Evolutionary conservation across 2,329 filamentous ascomycete species (phyloP).

Genomic region (Pseudogymnoascus sp.): DNA sequence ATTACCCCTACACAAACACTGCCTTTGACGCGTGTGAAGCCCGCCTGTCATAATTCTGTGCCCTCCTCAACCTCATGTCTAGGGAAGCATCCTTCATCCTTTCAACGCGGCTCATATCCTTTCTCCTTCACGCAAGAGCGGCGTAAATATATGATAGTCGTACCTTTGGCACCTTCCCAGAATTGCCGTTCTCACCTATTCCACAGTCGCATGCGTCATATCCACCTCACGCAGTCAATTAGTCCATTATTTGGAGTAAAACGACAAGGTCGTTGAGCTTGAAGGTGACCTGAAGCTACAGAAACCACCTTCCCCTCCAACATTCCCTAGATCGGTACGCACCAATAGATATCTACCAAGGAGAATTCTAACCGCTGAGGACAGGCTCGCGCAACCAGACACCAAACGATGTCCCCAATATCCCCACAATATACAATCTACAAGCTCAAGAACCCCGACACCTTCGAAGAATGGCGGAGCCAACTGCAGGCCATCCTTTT

Average conservation of each 20-base stretch:
- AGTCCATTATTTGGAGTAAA: background rate
- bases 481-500: constrained; percentile 1
- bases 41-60: background rate
- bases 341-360: background rate
- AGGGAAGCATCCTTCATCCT: background rate
- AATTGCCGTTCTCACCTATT: background rate
- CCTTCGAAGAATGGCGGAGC: background rate
- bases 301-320: background rate
- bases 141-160: background rate
- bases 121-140: background rate
- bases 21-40: background rate
- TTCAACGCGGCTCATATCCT: background rate
- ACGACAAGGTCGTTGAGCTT: background rate
- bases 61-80: background rate
- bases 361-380: background rate
- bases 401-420: constrained; percentile 1
- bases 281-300: background rate
- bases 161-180: background rate
- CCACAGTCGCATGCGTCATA: background rate
- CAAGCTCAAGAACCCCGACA: constrained; percentile 5
- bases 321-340: background rate
- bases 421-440: background rate
- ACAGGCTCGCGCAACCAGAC: background rate
- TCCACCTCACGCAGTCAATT: background rate
- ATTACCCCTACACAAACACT: background rate